Evolutionary conservation across 2,329 filamentous ascomycete species (phyloP).

Genomic region (Diaporthe longicolla): DNA sequence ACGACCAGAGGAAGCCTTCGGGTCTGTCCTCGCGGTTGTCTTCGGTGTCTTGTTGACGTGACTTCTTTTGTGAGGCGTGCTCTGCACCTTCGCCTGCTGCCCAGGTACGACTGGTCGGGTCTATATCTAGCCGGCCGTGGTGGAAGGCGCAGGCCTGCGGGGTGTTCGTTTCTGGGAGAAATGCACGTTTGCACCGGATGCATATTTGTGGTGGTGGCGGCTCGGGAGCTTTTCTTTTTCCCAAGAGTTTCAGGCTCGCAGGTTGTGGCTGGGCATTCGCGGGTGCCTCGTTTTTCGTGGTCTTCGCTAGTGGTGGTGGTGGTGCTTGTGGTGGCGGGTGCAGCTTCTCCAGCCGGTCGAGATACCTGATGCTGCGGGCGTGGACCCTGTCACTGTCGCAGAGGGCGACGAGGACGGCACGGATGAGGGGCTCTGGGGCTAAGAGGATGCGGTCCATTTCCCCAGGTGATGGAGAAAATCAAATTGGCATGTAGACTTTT

Average conservation of each 20-base stretch:
- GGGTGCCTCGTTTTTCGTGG: background rate
- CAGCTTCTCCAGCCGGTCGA: constrained; percentile 36
- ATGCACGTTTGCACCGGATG: constrained; percentile 36
- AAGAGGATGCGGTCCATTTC: constrained; percentile 40
- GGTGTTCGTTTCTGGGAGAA: constrained; percentile 25
- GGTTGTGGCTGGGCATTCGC: background rate
- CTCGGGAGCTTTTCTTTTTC: constrained; percentile 30
- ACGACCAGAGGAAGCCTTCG: constrained; percentile 37
- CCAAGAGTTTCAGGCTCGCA: background rate
- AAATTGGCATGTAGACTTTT: background rate
- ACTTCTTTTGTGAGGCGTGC: background rate
- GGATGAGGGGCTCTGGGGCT: constrained; percentile 34
- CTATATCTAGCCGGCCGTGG: constrained; percentile 14
- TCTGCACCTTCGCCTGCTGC: background rate
- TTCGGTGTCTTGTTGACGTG: background rate
- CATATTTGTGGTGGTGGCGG: constrained; percentile 35
- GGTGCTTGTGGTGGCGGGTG: background rate
- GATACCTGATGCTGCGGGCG: constrained; percentile 35
- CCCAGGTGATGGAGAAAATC: background rate
- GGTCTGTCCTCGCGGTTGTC: constrained; percentile 34
- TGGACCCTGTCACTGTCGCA: constrained; percentile 37
- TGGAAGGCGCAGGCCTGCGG: constrained; percentile 38
- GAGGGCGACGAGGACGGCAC: constrained; percentile 39
- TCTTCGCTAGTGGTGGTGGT: background rate
- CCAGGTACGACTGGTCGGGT: constrained; percentile 18